phyloP scores from a whole-genome alignment of 2,329 filamentous ascomycete genomes.

The Escovopsis sp. region DNA sequence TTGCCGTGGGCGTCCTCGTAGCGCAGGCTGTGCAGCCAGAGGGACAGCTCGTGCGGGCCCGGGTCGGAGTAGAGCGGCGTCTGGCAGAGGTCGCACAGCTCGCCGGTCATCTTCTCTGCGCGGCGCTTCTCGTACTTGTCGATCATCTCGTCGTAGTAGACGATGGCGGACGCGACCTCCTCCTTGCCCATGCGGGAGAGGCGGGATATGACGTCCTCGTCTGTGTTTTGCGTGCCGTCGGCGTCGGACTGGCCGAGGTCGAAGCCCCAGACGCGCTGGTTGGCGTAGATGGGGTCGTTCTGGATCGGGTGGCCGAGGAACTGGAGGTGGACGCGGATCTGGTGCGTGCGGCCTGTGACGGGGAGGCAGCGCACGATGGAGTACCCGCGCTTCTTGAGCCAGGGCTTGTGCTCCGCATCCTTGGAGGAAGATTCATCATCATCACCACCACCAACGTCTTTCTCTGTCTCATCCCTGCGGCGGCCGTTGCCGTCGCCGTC shows the following conservation, averaged over 20 bases:
- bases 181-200: slow-evolving; percentile 87
- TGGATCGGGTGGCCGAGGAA: slow-evolving; percentile 89
- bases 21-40: slow-evolving; percentile 84
- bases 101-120: slow-evolving; percentile 84
- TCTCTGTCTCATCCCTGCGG: slow-evolving; percentile 6
- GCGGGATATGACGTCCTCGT: slow-evolving; percentile 79
- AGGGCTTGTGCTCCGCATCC: slow-evolving; percentile 19
- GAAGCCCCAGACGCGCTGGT: slow-evolving; percentile 78
- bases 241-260: slow-evolving; percentile 54
- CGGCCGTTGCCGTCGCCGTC: neutral
- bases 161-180: slow-evolving; percentile 77
- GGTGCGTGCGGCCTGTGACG: slow-evolving; percentile 86
- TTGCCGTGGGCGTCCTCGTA: slow-evolving; percentile 72
- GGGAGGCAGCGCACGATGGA: slow-evolving; percentile 90
- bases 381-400: slow-evolving; percentile 57
- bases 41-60: slow-evolving; percentile 72
- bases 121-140: slow-evolving; percentile 79
- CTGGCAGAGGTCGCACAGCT: slow-evolving; percentile 64
- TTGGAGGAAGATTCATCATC: slow-evolving; percentile 5
- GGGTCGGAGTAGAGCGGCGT: slow-evolving; percentile 91
- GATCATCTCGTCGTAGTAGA: slow-evolving; percentile 89
- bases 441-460: neutral
- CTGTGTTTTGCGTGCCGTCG: slow-evolving; percentile 55
- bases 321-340: slow-evolving; percentile 87
- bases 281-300: slow-evolving; percentile 96